Percentiles rank a stretch among this genome's conserved stretches.
Evolutionary conservation across 2,329 filamentous ascomycete genomes (phyloP).

Genomic region (Teratosphaeria zuluensis): DNA sequence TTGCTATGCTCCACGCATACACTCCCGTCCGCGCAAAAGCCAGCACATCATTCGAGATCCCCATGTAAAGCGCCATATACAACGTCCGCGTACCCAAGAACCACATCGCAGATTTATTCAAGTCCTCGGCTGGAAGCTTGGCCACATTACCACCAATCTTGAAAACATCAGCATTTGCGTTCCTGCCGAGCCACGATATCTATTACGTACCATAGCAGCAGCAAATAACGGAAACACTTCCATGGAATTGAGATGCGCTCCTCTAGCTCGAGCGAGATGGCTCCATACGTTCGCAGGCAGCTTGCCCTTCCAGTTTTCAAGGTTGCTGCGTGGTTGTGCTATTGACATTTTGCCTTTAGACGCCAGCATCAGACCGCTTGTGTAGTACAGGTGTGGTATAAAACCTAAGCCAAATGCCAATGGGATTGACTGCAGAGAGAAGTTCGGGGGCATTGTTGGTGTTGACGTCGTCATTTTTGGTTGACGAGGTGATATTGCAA

Average conservation of each 20-base stretch:
- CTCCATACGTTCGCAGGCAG: conserved; percentile 15
- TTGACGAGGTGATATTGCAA: not conserved
- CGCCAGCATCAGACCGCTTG: conserved; percentile 15
- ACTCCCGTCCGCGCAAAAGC: conserved; percentile 14
- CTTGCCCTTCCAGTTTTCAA: conserved; percentile 17
- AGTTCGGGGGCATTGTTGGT: conserved; percentile 6
- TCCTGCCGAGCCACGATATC: not conserved
- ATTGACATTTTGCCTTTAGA: conserved; percentile 13
- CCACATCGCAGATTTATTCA: conserved; percentile 12
- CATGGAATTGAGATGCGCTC: conserved; percentile 38
- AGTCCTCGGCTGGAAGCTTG: conserved; percentile 11
- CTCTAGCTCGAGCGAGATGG: conserved; percentile 14
- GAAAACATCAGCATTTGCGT: not conserved
- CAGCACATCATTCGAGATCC: conserved; percentile 13
- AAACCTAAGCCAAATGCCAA: conserved; percentile 15
- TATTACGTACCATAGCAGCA: conserved; percentile 23
- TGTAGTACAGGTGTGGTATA: conserved; percentile 15
- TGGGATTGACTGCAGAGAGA: conserved; percentile 15
- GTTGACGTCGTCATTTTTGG: not conserved
- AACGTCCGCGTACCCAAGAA: conserved; percentile 14
- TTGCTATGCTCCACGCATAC: conserved; percentile 17
- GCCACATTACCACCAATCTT: conserved; percentile 15
- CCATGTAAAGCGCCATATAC: conserved; percentile 15
- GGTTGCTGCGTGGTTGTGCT: conserved; percentile 15
- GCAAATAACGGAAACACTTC: conserved; percentile 34